Evolutionary conservation across 1,139 yeast genomes (phyloP).

Genomic region (Hyphopichia burtonii): DNA sequence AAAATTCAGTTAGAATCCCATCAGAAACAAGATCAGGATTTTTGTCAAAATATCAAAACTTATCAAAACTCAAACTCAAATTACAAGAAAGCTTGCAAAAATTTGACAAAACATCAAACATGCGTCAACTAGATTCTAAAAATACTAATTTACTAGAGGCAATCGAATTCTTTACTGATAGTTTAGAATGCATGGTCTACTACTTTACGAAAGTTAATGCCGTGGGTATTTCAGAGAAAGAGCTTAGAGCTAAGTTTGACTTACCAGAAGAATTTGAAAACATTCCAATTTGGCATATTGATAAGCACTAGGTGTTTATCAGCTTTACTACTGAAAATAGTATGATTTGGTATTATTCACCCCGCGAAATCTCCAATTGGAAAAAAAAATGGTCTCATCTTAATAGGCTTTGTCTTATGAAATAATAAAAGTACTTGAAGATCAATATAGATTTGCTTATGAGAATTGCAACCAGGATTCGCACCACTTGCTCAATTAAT

Average conservation of each 20-base stretch:
- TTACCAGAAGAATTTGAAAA: conserved; percentile 14
- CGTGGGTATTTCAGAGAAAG: conserved; percentile 6
- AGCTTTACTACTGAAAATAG: not conserved
- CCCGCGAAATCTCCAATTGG: too few relatives aligned
- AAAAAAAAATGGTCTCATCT: too few relatives aligned
- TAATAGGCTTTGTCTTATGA: too few relatives aligned
- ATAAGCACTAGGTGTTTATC: not conserved
- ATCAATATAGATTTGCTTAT: too few relatives aligned
- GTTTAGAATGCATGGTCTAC: conserved; percentile 11
- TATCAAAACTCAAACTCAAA: not conserved
- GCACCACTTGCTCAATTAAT: too few relatives aligned
- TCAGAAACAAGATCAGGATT: not conserved
- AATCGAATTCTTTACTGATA: conserved; percentile 14
- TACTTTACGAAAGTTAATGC: conserved; percentile 11
- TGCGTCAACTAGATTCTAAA: conserved; percentile 3
- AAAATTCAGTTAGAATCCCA: not conserved
- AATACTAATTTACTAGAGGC: conserved; percentile 4
- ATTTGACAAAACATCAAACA: conserved; percentile 1
- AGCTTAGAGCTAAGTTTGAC: conserved; percentile 12
- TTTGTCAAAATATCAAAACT: not conserved
- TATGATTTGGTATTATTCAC: too few relatives aligned
- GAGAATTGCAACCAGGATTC: too few relatives aligned
- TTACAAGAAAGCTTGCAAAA: conserved; percentile 4
- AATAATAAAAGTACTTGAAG: too few relatives aligned
- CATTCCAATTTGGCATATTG: not conserved